These are phyloP conservation scores for Leccinum griseonigrum DNA, from an alignment of 1,284 basidiomycete genomes.

Conservation along the genomic window DNA sequence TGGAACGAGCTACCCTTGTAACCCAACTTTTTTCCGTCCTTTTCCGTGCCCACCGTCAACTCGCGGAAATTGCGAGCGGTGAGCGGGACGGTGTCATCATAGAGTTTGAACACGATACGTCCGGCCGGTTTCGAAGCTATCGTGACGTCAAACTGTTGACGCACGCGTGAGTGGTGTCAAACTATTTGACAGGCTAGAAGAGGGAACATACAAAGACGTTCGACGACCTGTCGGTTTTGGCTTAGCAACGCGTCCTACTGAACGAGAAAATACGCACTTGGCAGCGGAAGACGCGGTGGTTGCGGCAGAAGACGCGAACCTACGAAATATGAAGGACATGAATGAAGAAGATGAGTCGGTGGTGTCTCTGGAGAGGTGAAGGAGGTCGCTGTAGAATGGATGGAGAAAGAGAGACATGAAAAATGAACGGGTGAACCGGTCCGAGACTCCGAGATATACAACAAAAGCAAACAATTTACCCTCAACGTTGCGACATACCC, in stretches of 20 bases:
- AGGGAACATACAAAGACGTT: conserved; percentile 49
- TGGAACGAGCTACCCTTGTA: conserved; percentile 76
- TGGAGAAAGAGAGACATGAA: conserved; percentile 26
- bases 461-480: neutral
- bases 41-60: conserved; percentile 69
- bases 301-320: conserved; percentile 27
- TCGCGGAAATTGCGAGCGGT: conserved; percentile 83
- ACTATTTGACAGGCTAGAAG: neutral
- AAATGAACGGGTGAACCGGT: neutral
- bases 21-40: conserved; percentile 52
- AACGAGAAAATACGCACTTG: conserved; percentile 20
- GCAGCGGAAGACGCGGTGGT: conserved; percentile 22
- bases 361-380: conserved; percentile 18
- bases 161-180: neutral
- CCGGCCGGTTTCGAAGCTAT: conserved; percentile 70
- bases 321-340: conserved; percentile 32
- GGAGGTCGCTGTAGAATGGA: conserved; percentile 23
- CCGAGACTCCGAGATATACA: neutral
- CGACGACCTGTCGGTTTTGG: conserved; percentile 32
- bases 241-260: conserved; percentile 3
- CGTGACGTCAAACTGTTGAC: conserved; percentile 76
- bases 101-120: conserved; percentile 73
- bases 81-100: conserved; percentile 64
- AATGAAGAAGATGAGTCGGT: conserved; percentile 16
- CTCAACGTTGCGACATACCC: too few species aligned